These are phyloP conservation scores for Anthoceros angustus DNA, from an alignment of 225 moss, liverwort and hornwort species.

Conservation along the genomic window DNA sequence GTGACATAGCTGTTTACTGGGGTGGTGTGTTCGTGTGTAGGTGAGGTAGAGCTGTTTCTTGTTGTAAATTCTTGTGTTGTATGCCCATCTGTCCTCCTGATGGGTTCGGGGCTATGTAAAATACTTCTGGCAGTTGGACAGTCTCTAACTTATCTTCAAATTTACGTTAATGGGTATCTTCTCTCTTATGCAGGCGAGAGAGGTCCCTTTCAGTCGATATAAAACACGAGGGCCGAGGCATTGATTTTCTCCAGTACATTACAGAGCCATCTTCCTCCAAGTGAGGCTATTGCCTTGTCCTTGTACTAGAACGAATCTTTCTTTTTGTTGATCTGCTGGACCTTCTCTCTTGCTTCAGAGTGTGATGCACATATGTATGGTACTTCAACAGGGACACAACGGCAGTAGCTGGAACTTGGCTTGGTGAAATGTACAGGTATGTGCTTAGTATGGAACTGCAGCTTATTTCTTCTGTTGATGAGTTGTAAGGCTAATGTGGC, in stretches of 20 bases:
- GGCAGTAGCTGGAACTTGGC: neutral
- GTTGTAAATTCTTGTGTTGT: no score
- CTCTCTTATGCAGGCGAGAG: slow-evolving; percentile 53
- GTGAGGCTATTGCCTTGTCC: slow-evolving; percentile 4
- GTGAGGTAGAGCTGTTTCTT: no score
- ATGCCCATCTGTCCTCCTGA: no score
- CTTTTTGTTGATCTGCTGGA: neutral
- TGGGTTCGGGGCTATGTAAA: no score
- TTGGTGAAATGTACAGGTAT: neutral
- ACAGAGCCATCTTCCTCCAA: slow-evolving; percentile 22
- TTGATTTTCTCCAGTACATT: slow-evolving; percentile 62
- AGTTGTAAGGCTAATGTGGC: slow-evolving; percentile 6
- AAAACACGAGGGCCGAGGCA: slow-evolving; percentile 59
- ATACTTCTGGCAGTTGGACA: no score
- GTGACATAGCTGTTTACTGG: slow-evolving; percentile 12
- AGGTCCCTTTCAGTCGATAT: slow-evolving; percentile 82
- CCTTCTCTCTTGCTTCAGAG: neutral
- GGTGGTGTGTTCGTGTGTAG: no score
- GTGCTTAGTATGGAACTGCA: neutral
- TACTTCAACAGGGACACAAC: neutral
- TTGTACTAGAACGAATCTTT: no score
- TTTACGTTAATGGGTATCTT: neutral
- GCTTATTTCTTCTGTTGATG: neutral
- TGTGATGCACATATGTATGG: neutral
- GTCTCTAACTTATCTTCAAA: no score